Evolutionary conservation across 768 basidiomycete genomes (phyloP), one percentile per base, ranked within the genome.

Genomic region (Lactarius psammicola): DNA sequence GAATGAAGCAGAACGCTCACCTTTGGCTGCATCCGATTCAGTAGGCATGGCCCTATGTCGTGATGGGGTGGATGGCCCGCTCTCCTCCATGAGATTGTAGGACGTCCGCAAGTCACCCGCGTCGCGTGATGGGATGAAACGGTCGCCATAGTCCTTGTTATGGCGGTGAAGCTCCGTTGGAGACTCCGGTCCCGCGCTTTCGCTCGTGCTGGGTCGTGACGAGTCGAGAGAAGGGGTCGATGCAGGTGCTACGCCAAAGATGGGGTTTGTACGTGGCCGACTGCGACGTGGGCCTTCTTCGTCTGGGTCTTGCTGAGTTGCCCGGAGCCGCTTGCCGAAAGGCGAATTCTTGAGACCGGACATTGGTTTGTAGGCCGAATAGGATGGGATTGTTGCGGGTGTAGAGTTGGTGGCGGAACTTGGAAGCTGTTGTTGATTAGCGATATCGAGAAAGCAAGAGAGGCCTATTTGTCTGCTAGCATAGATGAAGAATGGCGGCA

Each of bases 341-440:
- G 88, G 88, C 72, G 90, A 91, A 77, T 92, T 91, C 80, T 89
- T 90, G 77, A 92, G 82, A 62, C 85, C 84, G 64, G 89, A 87
- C 89, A 90, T 90, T 65, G 64, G 44, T 34, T 42, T 28, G 36
- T 42, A 55, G 38, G 59, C 15, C 51, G 46, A 36, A 49, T 62
- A 53, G 67, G 64, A 62, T 59, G 60, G 46, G 30, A 34, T 68
- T 62, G 54, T 68, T 17, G 55, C 66, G 44, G 63, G 58, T 55
- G 61, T 69, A 65, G 68, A 69, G 53, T 49, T 64, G 68, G 64
- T 63, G 69, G 59, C n/a, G n/a, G n/a, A n/a, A n/a, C n/a, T n/a
- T 70, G 68, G 66, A 70, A 62, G 64, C 33, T 54, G 46, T 51
- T 56, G 65, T 66, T 59, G 49, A 38, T 23, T 58, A 54, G 57